These are phyloP conservation scores for Hypseocharis bilobata DNA, from an alignment of 441 rosid species.

Conservation along the genomic window DNA sequence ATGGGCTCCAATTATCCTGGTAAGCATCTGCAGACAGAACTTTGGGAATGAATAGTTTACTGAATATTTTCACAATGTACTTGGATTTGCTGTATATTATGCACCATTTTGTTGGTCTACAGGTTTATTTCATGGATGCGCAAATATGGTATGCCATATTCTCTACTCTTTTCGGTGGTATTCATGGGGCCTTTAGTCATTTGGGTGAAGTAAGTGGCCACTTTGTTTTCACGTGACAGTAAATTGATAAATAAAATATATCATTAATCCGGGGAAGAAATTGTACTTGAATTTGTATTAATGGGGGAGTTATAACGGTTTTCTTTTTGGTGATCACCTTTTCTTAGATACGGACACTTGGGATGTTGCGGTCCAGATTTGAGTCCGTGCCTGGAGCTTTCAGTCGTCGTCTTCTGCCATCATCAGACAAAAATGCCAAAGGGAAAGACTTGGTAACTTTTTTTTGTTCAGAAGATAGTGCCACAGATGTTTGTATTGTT, in stretches of 20 bases:
- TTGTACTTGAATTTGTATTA: background rate
- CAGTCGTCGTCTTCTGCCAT: slow-evolving; percentile 51
- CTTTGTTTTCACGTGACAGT: slow-evolving; percentile 15
- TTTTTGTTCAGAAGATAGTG: slow-evolving; percentile 1
- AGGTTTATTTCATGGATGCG: slow-evolving; percentile 90
- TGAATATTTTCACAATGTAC: background rate
- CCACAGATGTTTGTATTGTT: no score
- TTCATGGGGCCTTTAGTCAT: slow-evolving; percentile 92
- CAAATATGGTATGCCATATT: slow-evolving; percentile 98
- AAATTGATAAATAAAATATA: background rate
- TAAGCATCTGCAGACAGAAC: slow-evolving; percentile 30
- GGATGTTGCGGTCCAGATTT: slow-evolving; percentile 91
- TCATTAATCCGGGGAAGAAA: background rate
- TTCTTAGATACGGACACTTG: slow-evolving; percentile 76
- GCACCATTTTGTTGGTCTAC: slow-evolving; percentile 22
- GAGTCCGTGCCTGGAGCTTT: slow-evolving; percentile 54
- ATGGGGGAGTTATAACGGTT: background rate
- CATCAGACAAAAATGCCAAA: slow-evolving; percentile 24
- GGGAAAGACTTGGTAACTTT: slow-evolving; percentile 32
- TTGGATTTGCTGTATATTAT: background rate
- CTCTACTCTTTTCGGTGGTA: slow-evolving; percentile 88
- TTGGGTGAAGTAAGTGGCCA: slow-evolving; percentile 71
- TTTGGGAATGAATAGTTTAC: slow-evolving; percentile 1
- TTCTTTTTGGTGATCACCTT: slow-evolving; percentile 15
- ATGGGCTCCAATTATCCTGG: slow-evolving; percentile 91